Percentiles rank a stretch among this genome's conserved stretches.
phyloP scores from a whole-genome alignment of 2,329 filamentous ascomycete species.

The Pyrenophora tritici-repentis region DNA sequence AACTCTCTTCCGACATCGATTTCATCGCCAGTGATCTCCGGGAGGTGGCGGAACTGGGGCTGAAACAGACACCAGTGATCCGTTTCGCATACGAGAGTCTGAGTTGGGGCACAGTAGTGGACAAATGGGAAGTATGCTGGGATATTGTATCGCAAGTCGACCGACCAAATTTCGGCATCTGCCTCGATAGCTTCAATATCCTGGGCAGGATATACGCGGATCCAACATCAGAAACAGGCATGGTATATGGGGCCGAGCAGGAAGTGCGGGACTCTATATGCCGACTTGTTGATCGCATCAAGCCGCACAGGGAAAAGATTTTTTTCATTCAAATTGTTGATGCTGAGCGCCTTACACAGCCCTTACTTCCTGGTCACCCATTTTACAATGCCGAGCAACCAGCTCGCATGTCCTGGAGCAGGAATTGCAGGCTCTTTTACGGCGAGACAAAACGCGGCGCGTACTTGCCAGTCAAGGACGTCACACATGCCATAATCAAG shows the following conservation, averaged over 20 bases:
- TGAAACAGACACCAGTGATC: constrained; percentile 60
- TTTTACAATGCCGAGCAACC: constrained; percentile 65
- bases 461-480: constrained; percentile 68
- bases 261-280: constrained; percentile 61
- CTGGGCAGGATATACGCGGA: constrained; percentile 73
- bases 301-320: constrained; percentile 63
- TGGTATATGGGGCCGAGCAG: constrained; percentile 59
- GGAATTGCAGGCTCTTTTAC: constrained; percentile 74
- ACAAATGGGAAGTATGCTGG: constrained; percentile 76
- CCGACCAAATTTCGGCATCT: constrained; percentile 74
- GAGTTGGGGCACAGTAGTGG: constrained; percentile 71
- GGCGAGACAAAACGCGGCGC: constrained; percentile 66
- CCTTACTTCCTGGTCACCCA: constrained; percentile 62
- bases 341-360: constrained; percentile 65
- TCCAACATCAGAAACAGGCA: constrained; percentile 60
- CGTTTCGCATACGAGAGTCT: constrained; percentile 76
- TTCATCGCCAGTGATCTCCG: constrained; percentile 67
- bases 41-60: constrained; percentile 70
- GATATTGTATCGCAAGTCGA: constrained; percentile 68
- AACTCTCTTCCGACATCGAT: constrained; percentile 58
- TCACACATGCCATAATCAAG: constrained; percentile 66
- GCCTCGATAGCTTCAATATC: constrained; percentile 80
- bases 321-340: constrained; percentile 81
- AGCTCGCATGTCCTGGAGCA: constrained; percentile 75
- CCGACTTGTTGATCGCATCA: constrained; percentile 58